phyloP scores from a whole-genome alignment of 1,284 basidiomycete genomes.

The Cutaneotrichosporon sp. region DNA sequence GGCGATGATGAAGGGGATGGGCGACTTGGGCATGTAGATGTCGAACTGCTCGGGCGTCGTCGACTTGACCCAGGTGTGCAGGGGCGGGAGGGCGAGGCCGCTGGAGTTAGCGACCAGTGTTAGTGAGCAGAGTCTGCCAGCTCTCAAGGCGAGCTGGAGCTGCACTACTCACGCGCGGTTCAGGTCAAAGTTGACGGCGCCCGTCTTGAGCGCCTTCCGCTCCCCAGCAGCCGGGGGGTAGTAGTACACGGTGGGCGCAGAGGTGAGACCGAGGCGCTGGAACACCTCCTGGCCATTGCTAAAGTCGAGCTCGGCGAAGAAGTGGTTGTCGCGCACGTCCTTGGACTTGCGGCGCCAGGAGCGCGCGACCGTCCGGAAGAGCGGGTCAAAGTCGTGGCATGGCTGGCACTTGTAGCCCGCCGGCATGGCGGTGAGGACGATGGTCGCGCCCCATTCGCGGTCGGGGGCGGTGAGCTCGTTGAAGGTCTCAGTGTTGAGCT shows the following conservation, averaged over 20 bases:
- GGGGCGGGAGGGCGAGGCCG: constrained; percentile 72
- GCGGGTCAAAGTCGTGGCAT: constrained; percentile 72
- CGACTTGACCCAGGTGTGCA: constrained; percentile 72
- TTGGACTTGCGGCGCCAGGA: constrained; percentile 67
- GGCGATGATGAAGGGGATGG: constrained; percentile 61
- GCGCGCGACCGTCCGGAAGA: constrained; percentile 73
- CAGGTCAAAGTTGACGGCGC: constrained; percentile 75
- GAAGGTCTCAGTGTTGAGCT: constrained; percentile 70
- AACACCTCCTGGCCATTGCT: constrained; percentile 72
- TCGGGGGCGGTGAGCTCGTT: constrained; percentile 65
- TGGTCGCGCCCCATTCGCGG: constrained; percentile 77
- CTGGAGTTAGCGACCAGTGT: constrained; percentile 59
- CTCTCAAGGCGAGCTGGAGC: too few relatives aligned
- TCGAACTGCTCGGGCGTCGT: constrained; percentile 59
- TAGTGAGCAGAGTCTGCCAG: too few relatives aligned
- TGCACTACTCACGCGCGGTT: constrained; percentile 61
- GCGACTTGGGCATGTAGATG: constrained; percentile 51
- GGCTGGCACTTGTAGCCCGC: constrained; percentile 64
- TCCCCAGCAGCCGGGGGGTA: constrained; percentile 73
- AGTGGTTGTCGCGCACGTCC: constrained; percentile 71
- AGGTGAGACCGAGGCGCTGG: constrained; percentile 67
- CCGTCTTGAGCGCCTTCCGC: constrained; percentile 59
- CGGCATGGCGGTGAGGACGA: constrained; percentile 84
- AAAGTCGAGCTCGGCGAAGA: constrained; percentile 91
- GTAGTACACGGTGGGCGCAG: constrained; percentile 79